These are phyloP conservation scores for Aspergillus melleus DNA, from an alignment of 2,329 filamentous ascomycete genomes.

Conservation along the genomic window DNA sequence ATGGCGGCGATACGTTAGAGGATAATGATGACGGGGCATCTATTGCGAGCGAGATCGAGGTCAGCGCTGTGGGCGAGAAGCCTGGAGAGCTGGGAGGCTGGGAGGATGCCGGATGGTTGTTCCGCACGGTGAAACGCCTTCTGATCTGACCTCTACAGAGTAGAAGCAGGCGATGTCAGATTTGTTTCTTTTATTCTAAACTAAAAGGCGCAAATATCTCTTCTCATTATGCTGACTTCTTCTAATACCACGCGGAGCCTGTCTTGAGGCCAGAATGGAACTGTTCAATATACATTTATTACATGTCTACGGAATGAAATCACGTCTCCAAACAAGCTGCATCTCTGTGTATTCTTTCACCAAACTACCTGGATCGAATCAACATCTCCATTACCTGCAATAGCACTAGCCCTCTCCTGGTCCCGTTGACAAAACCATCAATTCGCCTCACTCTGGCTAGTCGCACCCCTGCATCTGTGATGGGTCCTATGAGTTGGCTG, in stretches of 20 bases:
- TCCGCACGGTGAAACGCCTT: constrained; percentile 51
- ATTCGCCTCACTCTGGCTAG: background rate
- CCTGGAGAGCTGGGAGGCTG: constrained; percentile 49
- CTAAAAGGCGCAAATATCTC: too few species aligned
- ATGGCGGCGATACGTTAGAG: constrained; percentile 9
- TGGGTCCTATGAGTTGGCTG: constrained; percentile 6
- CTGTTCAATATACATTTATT: background rate
- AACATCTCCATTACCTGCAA: background rate
- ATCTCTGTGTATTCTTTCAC: background rate
- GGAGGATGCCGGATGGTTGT: constrained; percentile 60
- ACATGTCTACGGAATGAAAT: background rate
- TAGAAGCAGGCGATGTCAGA: background rate
- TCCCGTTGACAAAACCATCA: background rate
- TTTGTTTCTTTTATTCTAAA: background rate
- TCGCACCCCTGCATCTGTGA: background rate
- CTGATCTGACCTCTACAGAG: constrained; percentile 23
- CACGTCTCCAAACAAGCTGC: background rate
- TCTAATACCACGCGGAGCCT: background rate
- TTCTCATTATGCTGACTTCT: too few species aligned
- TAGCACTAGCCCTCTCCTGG: background rate
- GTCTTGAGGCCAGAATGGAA: background rate
- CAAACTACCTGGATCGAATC: background rate
- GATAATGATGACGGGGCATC: constrained; percentile 25
- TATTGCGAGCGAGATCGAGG: constrained; percentile 29
- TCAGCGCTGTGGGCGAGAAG: constrained; percentile 31